Evolutionary conservation across 495 filamentous ascomycete genomes (phyloP).

Genomic region (Daldinia childiae): DNA sequence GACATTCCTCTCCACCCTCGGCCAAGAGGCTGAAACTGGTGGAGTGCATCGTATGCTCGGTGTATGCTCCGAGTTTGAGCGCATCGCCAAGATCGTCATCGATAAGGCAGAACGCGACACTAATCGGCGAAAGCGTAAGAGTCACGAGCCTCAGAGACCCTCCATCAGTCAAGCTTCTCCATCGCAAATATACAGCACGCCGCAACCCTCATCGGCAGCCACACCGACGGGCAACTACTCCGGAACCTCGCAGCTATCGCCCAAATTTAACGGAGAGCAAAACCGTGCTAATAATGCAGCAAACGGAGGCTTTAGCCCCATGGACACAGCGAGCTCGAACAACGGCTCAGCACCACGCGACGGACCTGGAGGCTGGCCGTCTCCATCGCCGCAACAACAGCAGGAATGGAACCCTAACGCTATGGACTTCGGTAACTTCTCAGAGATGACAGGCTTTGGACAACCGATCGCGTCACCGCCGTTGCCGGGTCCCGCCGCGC

Average conservation of each 20-base stretch:
- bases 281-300: constrained; percentile 45
- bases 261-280: constrained; percentile 52
- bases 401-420: constrained; percentile 42
- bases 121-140: constrained; percentile 83
- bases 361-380: constrained; percentile 35
- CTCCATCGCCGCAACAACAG: constrained; percentile 7
- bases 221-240: constrained; percentile 43
- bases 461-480: constrained; percentile 56
- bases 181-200: constrained; percentile 27
- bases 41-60: constrained; percentile 92
- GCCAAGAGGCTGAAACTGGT: constrained; percentile 80
- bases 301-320: constrained; percentile 49
- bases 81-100: constrained; percentile 91
- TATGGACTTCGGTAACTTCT: constrained; percentile 57
- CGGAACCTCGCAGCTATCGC: constrained; percentile 50
- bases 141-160: constrained; percentile 53
- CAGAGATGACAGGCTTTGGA: constrained; percentile 59
- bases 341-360: constrained; percentile 40
- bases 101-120: constrained; percentile 89
- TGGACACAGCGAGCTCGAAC: constrained; percentile 46
- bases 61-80: constrained; percentile 92
- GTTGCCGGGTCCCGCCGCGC: constrained; percentile 21
- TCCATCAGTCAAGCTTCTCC: constrained; percentile 30
- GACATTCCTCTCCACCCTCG: constrained; percentile 78
- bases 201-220: constrained; percentile 40